Percentiles rank a stretch among this genome's conserved stretches.
phyloP scores from a whole-genome alignment of 2,329 filamentous ascomycete genomes.

The Huntiella moniliformis region DNA sequence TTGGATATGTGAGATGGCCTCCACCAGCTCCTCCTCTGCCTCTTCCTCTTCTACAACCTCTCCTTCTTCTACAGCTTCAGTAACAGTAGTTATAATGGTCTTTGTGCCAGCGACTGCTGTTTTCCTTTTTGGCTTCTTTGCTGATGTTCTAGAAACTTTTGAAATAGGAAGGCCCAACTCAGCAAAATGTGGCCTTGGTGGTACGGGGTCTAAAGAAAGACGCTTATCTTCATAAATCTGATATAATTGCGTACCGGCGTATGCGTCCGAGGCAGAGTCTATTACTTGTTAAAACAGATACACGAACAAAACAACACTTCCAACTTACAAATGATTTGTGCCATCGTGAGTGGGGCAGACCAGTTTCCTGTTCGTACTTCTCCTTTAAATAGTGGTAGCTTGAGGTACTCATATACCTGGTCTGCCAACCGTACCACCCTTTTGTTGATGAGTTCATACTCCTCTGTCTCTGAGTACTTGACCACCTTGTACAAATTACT shows the following conservation, averaged over 20 bases:
- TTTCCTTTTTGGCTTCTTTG: slow-evolving; percentile 12
- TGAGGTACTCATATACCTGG: slow-evolving; percentile 53
- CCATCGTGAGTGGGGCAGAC: slow-evolving; percentile 38
- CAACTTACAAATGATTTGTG: slow-evolving; percentile 52
- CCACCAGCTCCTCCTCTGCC: background rate
- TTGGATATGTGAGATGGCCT: background rate
- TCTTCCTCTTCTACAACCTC: slow-evolving; percentile 3
- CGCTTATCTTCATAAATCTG: slow-evolving; percentile 52
- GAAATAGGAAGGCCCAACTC: slow-evolving; percentile 49
- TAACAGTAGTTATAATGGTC: background rate
- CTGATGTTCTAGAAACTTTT: slow-evolving; percentile 26
- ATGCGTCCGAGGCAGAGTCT: slow-evolving; percentile 71
- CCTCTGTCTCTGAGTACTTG: slow-evolving; percentile 36
- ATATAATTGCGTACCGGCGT: slow-evolving; percentile 58
- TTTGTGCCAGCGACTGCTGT: background rate
- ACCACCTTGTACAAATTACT: slow-evolving; percentile 67
- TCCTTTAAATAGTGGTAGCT: slow-evolving; percentile 60
- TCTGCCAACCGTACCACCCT: slow-evolving; percentile 43
- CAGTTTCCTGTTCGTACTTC: slow-evolving; percentile 59
- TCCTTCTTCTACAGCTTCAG: background rate
- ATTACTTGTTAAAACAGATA: background rate
- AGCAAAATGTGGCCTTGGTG: slow-evolving; percentile 48
- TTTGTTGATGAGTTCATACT: slow-evolving; percentile 42
- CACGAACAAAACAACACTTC: background rate
- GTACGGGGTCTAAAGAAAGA: slow-evolving; percentile 44